Evolutionary conservation across 345 rosid genomes (phyloP).

Genomic region (Dovyalis caffra): DNA sequence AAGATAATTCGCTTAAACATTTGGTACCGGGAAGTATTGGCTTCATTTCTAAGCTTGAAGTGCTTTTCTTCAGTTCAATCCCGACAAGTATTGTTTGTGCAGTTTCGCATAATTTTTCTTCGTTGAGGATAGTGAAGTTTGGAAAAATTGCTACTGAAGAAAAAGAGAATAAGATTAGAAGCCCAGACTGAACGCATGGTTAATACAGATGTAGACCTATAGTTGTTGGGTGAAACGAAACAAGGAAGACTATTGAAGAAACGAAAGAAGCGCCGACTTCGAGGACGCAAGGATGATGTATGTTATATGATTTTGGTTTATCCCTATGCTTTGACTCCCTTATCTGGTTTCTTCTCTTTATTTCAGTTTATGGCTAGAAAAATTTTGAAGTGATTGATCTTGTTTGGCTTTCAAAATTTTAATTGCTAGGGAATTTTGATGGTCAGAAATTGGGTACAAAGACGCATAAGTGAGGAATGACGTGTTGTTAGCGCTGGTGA

Average conservation of each 20-base stretch:
- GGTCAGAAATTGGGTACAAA: too few species aligned
- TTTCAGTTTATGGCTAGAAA: background rate
- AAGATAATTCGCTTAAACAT: too few species aligned
- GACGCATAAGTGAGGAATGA: too few species aligned
- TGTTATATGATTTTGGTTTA: constrained; percentile 22
- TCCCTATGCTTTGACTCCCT: background rate
- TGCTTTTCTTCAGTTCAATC: too few species aligned
- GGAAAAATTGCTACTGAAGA: constrained; percentile 83
- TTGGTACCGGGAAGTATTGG: too few species aligned
- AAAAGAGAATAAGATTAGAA: constrained; percentile 88
- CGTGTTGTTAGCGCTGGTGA: too few species aligned
- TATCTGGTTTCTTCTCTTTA: background rate
- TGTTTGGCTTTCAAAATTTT: background rate
- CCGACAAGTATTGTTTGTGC: too few species aligned
- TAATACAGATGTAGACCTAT: constrained; percentile 74
- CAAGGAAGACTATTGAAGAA: constrained; percentile 75
- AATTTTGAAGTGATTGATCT: background rate
- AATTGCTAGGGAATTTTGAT: background rate
- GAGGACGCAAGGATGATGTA: constrained; percentile 94
- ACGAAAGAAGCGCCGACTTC: constrained; percentile 84
- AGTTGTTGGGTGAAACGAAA: constrained; percentile 69
- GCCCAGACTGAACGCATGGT: constrained; percentile 75
- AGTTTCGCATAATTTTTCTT: too few species aligned
- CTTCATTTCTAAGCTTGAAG: too few species aligned
- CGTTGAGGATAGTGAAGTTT: too few species aligned